phyloP scores from a whole-genome alignment of 352 stramenopile species.

The Globisporangium abappressorium region DNA sequence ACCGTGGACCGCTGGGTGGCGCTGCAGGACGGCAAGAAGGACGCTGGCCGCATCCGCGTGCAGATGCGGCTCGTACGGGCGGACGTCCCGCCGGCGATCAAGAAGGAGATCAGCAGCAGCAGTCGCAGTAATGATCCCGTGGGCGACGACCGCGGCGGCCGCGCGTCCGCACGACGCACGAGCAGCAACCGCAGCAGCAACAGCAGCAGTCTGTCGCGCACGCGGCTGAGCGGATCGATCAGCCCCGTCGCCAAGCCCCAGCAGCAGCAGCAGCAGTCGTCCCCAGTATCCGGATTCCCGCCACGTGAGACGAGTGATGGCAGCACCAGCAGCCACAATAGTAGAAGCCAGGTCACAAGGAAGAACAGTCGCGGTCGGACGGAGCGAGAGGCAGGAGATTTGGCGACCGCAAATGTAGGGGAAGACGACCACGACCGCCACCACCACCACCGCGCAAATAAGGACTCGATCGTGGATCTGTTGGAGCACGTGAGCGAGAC shows the following conservation, averaged over 20 bases:
- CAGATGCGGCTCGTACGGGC: conserved; percentile 56
- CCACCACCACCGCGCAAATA: conserved; percentile 2
- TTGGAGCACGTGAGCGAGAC: conserved; percentile 35
- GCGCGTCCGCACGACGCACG: background rate
- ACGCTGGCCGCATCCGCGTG: conserved; percentile 57
- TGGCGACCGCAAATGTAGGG: background rate
- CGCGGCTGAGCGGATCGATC: conserved; percentile 15
- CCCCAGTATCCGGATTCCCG: background rate
- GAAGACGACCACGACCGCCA: background rate
- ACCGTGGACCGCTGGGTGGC: conserved; percentile 63
- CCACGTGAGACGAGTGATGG: background rate
- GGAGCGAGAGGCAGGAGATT: background rate
- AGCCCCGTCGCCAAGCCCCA: conserved; percentile 9
- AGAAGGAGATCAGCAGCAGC: conserved; percentile 15
- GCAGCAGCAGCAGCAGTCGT: background rate
- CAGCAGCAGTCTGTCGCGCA: conserved; percentile 17
- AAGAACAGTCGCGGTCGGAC: background rate
- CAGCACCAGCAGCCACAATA: background rate
- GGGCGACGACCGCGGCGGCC: background rate
- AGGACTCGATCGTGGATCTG: conserved; percentile 22
- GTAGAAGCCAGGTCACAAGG: conserved; percentile 1
- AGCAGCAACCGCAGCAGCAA: conserved; percentile 14
- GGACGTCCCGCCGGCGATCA: conserved; percentile 24
- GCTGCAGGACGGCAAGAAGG: conserved; percentile 48
- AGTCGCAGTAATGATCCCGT: conserved; percentile 7